Evolutionary conservation across 1,284 basidiomycete genomes (phyloP), one percentile per base, ranked within the genome.

Genomic region (Sanghuangporus sanghuang): DNA sequence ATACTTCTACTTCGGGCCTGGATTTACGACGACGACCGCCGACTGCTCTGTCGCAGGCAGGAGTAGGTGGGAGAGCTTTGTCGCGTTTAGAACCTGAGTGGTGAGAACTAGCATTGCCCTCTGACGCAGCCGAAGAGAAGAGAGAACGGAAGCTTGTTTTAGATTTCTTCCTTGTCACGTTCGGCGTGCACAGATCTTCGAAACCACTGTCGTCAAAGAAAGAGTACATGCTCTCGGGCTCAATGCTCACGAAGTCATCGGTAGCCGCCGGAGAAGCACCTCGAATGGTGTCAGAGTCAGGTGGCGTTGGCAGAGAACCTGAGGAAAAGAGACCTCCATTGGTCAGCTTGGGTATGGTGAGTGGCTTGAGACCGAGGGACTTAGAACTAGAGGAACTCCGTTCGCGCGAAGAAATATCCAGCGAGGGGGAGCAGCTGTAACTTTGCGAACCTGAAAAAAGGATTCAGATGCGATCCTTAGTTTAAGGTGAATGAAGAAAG

Each of bases 121-220:
- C 32, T n/a, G 38, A 38, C 3, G 54, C 16, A 14, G 14, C 53
- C 40, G 35, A 36, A 16, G 46, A 52, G 46, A 65, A 65, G n/a
- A 65, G 49, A 14, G 60, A 62, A 23, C 61, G 55, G 48, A 65
- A 49, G 23, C 49, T 48, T 35, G 65, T 36, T 18, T 50, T 53
- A 1, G 65, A 61, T 46, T 61, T 66, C 61, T 65, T 62, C 46
- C 55, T 56, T 5, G 49, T 11, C 40, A 53, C 21, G 36, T 65
- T 59, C 8, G 42, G 36, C 12, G 50, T 38, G 8, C 18, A 14
- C 14, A 58, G 27, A 23, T 59, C 58, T 46, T 35, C 62, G 42
- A 49, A 66, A 8, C 65, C 65, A 39, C 65, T 66, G 32, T 66
- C 65, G 42, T 66, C 65, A 44, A 66, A 66, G 52, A 66, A 66